phyloP scores from a whole-genome alignment of 768 basidiomycete species.

The Psilocybe tampanensis region DNA sequence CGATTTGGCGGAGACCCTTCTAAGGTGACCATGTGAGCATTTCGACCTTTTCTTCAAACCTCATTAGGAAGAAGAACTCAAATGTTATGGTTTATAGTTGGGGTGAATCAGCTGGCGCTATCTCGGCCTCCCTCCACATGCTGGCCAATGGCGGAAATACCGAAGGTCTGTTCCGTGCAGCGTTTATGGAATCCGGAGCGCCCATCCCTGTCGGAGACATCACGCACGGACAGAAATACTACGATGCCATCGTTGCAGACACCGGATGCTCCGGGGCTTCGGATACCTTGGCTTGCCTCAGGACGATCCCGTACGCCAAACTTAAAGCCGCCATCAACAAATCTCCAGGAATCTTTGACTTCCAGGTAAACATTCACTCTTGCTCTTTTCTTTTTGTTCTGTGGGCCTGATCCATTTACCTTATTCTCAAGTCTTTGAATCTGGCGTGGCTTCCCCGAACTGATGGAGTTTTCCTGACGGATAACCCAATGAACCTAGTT shows the following conservation, averaged over 20 bases:
- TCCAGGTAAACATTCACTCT: conserved; percentile 31
- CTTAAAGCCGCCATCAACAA: conserved; percentile 42
- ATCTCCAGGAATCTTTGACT: conserved; percentile 39
- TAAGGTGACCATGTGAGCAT: conserved; percentile 57
- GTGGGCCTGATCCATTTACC: not conserved
- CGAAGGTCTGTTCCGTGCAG: conserved; percentile 49
- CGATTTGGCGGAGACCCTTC: conserved; percentile 66
- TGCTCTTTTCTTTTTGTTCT: not conserved
- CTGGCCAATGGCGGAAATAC: conserved; percentile 45
- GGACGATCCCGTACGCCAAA: conserved; percentile 34
- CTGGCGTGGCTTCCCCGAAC: conserved; percentile 52
- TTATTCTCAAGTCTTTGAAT: conserved; percentile 36
- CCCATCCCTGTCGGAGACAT: conserved; percentile 47
- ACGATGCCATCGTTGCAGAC: conserved; percentile 42
- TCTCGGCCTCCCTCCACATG: conserved; percentile 55
- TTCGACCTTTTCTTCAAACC: too few relatives aligned
- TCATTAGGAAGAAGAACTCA: not conserved
- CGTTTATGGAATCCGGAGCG: conserved; percentile 53
- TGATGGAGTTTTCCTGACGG: conserved; percentile 52
- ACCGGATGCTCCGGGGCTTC: conserved; percentile 30
- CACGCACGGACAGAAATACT: conserved; percentile 44
- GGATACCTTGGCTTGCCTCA: conserved; percentile 45
- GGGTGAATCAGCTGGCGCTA: conserved; percentile 52
- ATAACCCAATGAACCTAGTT: conserved; percentile 44
- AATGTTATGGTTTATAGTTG: conserved; percentile 25